Conservation (phyloP, 495 filamentous ascomycete genomes). For the Aspergillus sparsus region DNA sequence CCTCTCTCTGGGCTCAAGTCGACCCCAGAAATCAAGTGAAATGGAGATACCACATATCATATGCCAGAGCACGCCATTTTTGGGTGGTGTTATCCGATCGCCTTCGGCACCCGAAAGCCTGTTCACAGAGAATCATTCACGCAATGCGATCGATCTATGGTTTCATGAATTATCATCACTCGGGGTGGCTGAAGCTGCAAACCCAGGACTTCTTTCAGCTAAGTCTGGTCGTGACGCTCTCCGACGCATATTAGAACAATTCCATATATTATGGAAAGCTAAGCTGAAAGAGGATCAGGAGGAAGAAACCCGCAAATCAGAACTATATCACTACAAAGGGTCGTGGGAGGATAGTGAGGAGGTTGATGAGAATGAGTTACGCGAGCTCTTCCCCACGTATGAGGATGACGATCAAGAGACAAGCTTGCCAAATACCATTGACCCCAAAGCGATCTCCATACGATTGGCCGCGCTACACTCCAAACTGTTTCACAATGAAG, state of each 20-base stretch:
- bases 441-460: constrained; percentile 49
- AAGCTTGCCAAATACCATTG: constrained; percentile 29
- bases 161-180: constrained; percentile 47
- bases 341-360: constrained; percentile 71
- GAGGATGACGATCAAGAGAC: constrained; percentile 48
- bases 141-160: constrained; percentile 48
- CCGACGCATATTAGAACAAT: constrained; percentile 58
- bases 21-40: constrained; percentile 25
- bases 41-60: constrained; percentile 40
- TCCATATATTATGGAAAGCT: constrained; percentile 77
- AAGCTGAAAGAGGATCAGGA: constrained; percentile 72
- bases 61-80: constrained; percentile 61
- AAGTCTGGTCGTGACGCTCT: constrained; percentile 34
- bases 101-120: constrained; percentile 21
- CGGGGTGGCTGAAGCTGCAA: constrained; percentile 37
- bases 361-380: constrained; percentile 73
- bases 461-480: constrained; percentile 56
- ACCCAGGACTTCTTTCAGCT: constrained; percentile 35
- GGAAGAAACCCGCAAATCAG: constrained; percentile 65
- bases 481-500: constrained; percentile 43
- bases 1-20: constrained; percentile 56
- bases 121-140: constrained; percentile 23
- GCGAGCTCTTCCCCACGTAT: constrained; percentile 78
- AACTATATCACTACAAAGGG: constrained; percentile 80
- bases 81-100: constrained; percentile 51